Evolutionary conservation across 495 filamentous ascomycete species (phyloP).

Genomic region (Mycothermus thermophilus): DNA sequence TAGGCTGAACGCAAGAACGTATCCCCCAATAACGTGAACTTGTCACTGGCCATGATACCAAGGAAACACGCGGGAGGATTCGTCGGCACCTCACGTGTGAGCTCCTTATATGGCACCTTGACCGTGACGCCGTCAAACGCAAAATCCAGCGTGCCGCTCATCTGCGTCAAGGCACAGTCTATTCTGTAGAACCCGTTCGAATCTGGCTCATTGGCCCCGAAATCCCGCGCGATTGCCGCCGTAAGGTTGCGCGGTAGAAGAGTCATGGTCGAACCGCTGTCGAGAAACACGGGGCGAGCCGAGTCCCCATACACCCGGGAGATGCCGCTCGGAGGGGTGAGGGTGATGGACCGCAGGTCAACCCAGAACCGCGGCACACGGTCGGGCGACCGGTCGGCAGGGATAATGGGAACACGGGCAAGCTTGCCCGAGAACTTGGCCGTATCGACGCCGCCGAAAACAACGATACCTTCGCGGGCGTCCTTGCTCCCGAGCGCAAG

Average conservation of each 20-base stretch:
- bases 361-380: slow-evolving; percentile 40
- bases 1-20: slow-evolving; percentile 89
- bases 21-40: slow-evolving; percentile 64
- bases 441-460: slow-evolving; percentile 87
- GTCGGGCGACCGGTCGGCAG: slow-evolving; percentile 29
- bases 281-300: slow-evolving; percentile 56
- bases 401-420: slow-evolving; percentile 50
- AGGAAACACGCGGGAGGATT: slow-evolving; percentile 48
- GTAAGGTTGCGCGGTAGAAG: slow-evolving; percentile 62
- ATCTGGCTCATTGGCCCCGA: slow-evolving; percentile 42
- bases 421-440: slow-evolving; percentile 66
- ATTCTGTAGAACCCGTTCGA: slow-evolving; percentile 48
- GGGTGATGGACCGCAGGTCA: slow-evolving; percentile 44
- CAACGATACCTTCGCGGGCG: slow-evolving; percentile 51
- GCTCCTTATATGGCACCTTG: slow-evolving; percentile 45
- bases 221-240: slow-evolving; percentile 45
- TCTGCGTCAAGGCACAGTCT: slow-evolving; percentile 51
- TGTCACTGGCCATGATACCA: slow-evolving; percentile 57
- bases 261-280: slow-evolving; percentile 81
- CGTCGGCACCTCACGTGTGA: slow-evolving; percentile 35
- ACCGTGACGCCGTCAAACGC: slow-evolving; percentile 56
- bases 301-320: slow-evolving; percentile 33
- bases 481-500: slow-evolving; percentile 35
- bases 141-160: slow-evolving; percentile 58
- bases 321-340: slow-evolving; percentile 33